Evolutionary conservation across 495 filamentous ascomycete species (phyloP), one percentile per base, ranked within the genome.

Genomic region (Talaromyces wortmannii): DNA sequence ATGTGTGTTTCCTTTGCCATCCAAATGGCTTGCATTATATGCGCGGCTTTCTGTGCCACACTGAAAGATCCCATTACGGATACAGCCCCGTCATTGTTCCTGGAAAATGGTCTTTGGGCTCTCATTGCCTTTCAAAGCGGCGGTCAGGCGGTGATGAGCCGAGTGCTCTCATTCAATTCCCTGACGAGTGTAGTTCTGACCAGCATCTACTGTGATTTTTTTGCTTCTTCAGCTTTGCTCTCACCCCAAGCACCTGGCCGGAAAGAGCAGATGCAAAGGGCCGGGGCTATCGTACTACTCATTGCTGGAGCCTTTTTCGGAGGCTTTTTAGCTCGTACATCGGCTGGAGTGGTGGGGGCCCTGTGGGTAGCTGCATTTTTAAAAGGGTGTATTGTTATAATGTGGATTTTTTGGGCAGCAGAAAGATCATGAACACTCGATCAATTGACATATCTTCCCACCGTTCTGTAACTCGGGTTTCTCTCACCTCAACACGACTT

Each of bases 181-280:
- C 62, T 90, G 11, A 86, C 84, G 0, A 86, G 82, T 61, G 85
- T 89, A 10, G 86, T 89, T 29, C 64, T 89, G 54, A 90, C 87
- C 16, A 86, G 83, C 57, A 78, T 84, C 50, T 88, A 87, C 67
- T 86, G 83, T 59, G 87, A 90, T 63, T 59, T 89, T 15, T 87
- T 87, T 62, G 83, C 82, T 7, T 81, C 87, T 52, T 72, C 73
- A 33, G 74, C 80, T 16, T 55, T 88, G 11, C 72, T 87, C 10
- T 67, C 71, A 0, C 18, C 52, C 0, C 59, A 53, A 16, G 52
- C 69, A 1, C 45, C 73, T 30, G 61, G 67, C 5, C 82, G 86
- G 58, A 67, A 67, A 7, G 82, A 88, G 62, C 63, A 86, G 51
- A 83, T 85, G 59, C 74, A 82, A 18, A 70, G 85, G 43, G 60